Percentiles rank a stretch among this genome's conserved stretches.
These are phyloP conservation scores for Aschersonia sp. DNA, from an alignment of 2,329 filamentous ascomycete species.

Conservation along the genomic window DNA sequence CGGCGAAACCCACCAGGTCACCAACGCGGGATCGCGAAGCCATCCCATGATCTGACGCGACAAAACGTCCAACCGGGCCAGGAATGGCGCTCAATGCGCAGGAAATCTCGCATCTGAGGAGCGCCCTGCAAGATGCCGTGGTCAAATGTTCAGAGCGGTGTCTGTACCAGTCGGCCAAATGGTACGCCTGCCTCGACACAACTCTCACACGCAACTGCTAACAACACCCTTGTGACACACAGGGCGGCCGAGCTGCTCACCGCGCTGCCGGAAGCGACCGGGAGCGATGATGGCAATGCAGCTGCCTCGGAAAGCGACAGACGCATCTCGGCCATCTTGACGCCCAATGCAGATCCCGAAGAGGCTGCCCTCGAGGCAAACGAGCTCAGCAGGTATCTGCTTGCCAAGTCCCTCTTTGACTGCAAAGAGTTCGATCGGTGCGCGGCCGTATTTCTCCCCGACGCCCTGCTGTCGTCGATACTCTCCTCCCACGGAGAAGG, in stretches of 20 bases:
- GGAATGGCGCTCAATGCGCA: slow-evolving; percentile 39
- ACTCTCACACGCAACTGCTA: neutral
- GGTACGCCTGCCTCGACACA: slow-evolving; percentile 26
- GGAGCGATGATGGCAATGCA: slow-evolving; percentile 36
- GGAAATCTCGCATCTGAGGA: slow-evolving; percentile 50
- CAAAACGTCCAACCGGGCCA: neutral
- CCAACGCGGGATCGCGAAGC: neutral
- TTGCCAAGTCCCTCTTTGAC: slow-evolving; percentile 91
- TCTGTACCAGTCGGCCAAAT: slow-evolving; percentile 92
- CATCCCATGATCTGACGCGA: neutral
- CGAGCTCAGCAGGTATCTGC: slow-evolving; percentile 70
- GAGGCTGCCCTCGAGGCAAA: slow-evolving; percentile 64
- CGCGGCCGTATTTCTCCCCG: slow-evolving; percentile 75
- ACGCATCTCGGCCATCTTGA: slow-evolving; percentile 31
- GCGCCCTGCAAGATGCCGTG: slow-evolving; percentile 69
- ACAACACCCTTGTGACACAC: neutral
- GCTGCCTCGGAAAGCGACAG: slow-evolving; percentile 13
- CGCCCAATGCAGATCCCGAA: slow-evolving; percentile 47
- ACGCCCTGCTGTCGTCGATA: slow-evolving; percentile 57
- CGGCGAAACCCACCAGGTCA: too few relatives aligned
- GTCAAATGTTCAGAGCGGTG: slow-evolving; percentile 88
- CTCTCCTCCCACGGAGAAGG: slow-evolving; percentile 32
- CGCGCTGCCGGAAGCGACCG: slow-evolving; percentile 49
- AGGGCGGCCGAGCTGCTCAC: slow-evolving; percentile 93
- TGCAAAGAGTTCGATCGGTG: slow-evolving; percentile 92